A percentile compares a stretch with the other conserved stretches of the same genome.
These are phyloP conservation scores for Deinandra increscens DNA, from an alignment of 129 eudicot genomes.

Conservation along the genomic window DNA sequence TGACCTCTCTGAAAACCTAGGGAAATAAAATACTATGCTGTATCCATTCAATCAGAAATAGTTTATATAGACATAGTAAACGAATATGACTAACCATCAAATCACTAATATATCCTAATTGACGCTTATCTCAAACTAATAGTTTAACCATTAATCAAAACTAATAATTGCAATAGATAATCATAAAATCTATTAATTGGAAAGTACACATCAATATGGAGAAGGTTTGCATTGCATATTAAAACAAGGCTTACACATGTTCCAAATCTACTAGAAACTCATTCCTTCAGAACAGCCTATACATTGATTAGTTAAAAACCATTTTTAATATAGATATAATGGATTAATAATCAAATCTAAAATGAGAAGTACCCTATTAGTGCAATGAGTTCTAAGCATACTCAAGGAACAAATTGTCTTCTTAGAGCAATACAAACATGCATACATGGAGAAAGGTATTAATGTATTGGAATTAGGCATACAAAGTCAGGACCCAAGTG, in stretches of 20 bases:
- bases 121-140: not conserved
- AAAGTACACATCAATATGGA: not conserved
- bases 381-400: not conserved
- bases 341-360: not conserved
- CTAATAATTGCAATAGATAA: not conserved
- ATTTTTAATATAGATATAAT: not conserved
- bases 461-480: not conserved
- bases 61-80: not conserved
- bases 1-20: not conserved
- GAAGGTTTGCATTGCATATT: not conserved
- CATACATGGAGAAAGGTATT: not conserved
- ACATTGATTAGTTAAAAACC: not conserved
- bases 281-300: not conserved
- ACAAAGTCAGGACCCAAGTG: conserved; percentile 13
- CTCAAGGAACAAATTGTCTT: not conserved
- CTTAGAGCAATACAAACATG: not conserved
- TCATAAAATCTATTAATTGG: not conserved
- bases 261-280: not conserved
- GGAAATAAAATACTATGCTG: not conserved
- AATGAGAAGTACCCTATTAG: not conserved
- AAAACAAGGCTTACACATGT: not conserved
- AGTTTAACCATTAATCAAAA: not conserved
- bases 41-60: not conserved
- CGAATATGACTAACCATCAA: not conserved
- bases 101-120: not conserved